Percentiles rank a stretch among this genome's conserved stretches.
These are phyloP conservation scores for Adansonia digitata DNA, from an alignment of 345 rosid species.

Conservation along the genomic window DNA sequence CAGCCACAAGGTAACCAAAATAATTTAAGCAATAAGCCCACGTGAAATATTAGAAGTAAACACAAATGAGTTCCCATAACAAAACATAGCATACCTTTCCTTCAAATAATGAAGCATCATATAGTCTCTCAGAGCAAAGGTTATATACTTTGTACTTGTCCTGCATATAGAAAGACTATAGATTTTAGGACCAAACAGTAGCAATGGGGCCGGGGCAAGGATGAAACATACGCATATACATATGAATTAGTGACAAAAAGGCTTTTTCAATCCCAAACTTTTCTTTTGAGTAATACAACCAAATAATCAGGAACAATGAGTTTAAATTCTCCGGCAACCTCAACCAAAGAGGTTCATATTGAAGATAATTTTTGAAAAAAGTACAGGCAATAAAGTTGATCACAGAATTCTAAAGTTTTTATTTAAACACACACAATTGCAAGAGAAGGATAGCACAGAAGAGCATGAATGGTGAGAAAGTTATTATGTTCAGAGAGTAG, in stretches of 20 bases:
- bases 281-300: background rate
- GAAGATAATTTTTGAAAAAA: background rate
- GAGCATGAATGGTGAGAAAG: background rate
- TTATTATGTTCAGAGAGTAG: background rate
- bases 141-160: slow-evolving; percentile 86
- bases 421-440: background rate
- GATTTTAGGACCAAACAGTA: background rate
- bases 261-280: background rate
- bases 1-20: background rate
- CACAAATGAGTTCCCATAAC: background rate
- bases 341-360: background rate
- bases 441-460: background rate
- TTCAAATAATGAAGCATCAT: slow-evolving; percentile 83
- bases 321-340: background rate
- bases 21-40: background rate
- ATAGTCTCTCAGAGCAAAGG: slow-evolving; percentile 83
- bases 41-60: background rate
- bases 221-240: background rate
- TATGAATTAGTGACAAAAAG: background rate
- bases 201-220: background rate
- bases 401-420: background rate
- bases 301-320: background rate
- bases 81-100: slow-evolving; percentile 55
- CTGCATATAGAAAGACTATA: slow-evolving; percentile 32
- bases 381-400: background rate